These are phyloP conservation scores for Diddensiella santjacobensis DNA, from an alignment of 805 yeast genomes.

Conservation along the genomic window DNA sequence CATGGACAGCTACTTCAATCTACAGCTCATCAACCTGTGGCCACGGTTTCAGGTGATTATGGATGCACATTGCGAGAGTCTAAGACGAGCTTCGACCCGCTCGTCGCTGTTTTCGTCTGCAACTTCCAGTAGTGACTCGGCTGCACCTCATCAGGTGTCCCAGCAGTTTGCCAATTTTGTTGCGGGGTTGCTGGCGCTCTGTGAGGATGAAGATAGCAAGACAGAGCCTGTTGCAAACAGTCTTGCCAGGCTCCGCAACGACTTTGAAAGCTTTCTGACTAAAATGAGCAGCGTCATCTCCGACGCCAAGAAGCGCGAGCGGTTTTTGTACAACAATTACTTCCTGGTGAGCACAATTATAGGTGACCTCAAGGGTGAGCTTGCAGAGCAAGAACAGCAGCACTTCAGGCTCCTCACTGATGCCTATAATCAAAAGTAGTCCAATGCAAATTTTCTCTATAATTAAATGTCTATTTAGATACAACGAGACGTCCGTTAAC, in stretches of 20 bases:
- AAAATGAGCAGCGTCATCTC: slow-evolving; percentile 50
- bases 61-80: slow-evolving; percentile 70
- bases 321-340: slow-evolving; percentile 71
- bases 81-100: slow-evolving; percentile 50
- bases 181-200: slow-evolving; percentile 63
- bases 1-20: slow-evolving; percentile 64
- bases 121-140: slow-evolving; percentile 31
- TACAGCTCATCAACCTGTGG: slow-evolving; percentile 71
- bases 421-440: slow-evolving; percentile 36
- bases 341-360: slow-evolving; percentile 58
- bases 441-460: too few species aligned
- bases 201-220: slow-evolving; percentile 35
- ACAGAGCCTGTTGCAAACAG: slow-evolving; percentile 72
- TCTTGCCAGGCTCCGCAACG: slow-evolving; percentile 65
- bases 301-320: slow-evolving; percentile 45
- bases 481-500: slow-evolving; percentile 70
- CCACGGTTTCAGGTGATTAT: slow-evolving; percentile 75
- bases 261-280: slow-evolving; percentile 74
- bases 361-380: slow-evolving; percentile 39
- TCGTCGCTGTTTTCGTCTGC: slow-evolving; percentile 29
- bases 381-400: slow-evolving; percentile 41
- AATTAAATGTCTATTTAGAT: slow-evolving; percentile 39
- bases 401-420: slow-evolving; percentile 45
- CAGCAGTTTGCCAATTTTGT: slow-evolving; percentile 74
- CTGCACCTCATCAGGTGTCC: slow-evolving; percentile 60